Base-by-base conservation (phyloP, 176 grass and related monocot genomes). In the Alloteropsis semialata region DNA sequence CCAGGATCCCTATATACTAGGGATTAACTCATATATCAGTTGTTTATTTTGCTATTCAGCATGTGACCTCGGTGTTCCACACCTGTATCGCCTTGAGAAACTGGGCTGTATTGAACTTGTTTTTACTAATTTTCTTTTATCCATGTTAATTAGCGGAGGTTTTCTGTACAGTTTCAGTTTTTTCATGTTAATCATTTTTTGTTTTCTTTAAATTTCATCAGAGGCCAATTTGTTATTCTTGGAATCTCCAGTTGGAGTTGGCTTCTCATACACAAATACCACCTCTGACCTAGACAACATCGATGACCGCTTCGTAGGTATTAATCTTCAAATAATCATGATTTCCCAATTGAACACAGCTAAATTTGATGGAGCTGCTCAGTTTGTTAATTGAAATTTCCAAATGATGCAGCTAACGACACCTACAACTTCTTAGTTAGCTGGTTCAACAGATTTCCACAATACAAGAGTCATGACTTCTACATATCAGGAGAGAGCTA, bases 401-500 rank as follows among this genome's bases (percentile, higher is more conserved):
- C 6, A 6, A 69, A 45, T 43, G 55, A 29, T 80, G 82, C 33
- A 89, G 76, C 82, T 12, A 71, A 69, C 39, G 87, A 89, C 44
- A 75, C 76, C 18, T 85, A 89, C 42, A 76, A 32, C 33, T 89
- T 89, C 69, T 80, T 89, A 77, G 51, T 69, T 27, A 84, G 80
- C 41, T 89, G 87, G 87, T 80, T 84, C 76, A 89, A 50, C 69
- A 89, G 69, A 60, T 89, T 89, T 80, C 61, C 81, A 61, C 79
- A 77, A 19, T 89, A 89, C 87, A 80, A 68, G 24, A 80, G 38
- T 49, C 50, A 80, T 34, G 87, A 89, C 25, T 84, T 89, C 11
- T 89, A 89, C 76, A 89, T 84, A 41, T 67, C 81, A 68, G 87
- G 76, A 60, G 76, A 89, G 76, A 89, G 87, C 87, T 89, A 89